A percentile compares a stretch with the other conserved stretches of the same genome.
Conservation (phyloP, 2,329 filamentous ascomycete species). For the Trichoderma atroviride region DNA sequence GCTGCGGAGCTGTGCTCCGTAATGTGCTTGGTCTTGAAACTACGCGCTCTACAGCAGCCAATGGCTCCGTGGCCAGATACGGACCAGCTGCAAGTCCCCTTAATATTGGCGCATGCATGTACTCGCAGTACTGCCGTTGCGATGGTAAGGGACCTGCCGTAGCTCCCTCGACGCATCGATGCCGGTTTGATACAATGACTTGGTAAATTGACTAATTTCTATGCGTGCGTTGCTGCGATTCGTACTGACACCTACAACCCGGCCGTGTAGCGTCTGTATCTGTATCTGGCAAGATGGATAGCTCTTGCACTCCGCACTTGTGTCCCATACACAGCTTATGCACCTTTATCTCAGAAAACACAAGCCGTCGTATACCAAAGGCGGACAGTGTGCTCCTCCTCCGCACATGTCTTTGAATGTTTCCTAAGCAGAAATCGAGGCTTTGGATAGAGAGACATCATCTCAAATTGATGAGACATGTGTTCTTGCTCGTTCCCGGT, state of each 20-base stretch:
- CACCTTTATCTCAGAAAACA: neutral
- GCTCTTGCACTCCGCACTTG: neutral
- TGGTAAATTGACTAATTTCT: neutral
- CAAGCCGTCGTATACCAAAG: neutral
- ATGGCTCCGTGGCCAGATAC: neutral
- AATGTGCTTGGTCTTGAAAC: neutral
- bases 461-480: neutral
- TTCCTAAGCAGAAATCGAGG: neutral
- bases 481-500: neutral
- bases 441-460: neutral
- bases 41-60: neutral
- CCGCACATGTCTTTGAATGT: slow-evolving; percentile 1
- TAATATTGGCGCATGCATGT: neutral
- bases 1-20: slow-evolving; percentile 13
- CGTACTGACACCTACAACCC: slow-evolving; percentile 15
- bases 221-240: neutral
- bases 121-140: neutral
- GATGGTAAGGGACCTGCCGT: neutral
- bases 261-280: neutral
- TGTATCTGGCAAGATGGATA: neutral
- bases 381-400: neutral
- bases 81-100: neutral
- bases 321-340: slow-evolving; percentile 3
- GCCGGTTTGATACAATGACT: slow-evolving; percentile 12
- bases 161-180: neutral